Percentiles rank a stretch among this genome's conserved stretches.
These are phyloP conservation scores for Pichia sp. DNA, from an alignment of 1,139 yeast genomes.

Conservation along the genomic window DNA sequence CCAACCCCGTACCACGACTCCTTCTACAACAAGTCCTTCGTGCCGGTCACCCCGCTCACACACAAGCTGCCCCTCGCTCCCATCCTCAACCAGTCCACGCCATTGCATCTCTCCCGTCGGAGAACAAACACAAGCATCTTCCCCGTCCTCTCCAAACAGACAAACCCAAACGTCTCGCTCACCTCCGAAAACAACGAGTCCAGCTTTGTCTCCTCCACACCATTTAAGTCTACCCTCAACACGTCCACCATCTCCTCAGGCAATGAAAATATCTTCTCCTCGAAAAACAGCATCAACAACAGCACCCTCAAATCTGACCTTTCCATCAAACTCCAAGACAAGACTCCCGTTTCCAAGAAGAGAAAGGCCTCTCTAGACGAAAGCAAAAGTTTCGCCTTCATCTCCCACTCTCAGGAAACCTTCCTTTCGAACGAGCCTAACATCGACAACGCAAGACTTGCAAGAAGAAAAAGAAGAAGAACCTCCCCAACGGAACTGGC, in stretches of 20 bases:
- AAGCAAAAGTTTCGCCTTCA: constrained; percentile 70
- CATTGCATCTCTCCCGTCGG: neutral
- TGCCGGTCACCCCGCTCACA: constrained; percentile 11
- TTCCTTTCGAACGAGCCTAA: constrained; percentile 70
- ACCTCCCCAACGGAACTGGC: constrained; percentile 84
- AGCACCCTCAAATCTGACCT: neutral
- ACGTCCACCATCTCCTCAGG: neutral
- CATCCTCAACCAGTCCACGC: constrained; percentile 16
- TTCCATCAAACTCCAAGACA: neutral
- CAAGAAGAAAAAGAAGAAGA: constrained; percentile 91
- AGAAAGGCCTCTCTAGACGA: constrained; percentile 20
- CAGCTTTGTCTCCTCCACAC: constrained; percentile 10
- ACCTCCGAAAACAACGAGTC: neutral
- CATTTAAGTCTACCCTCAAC: constrained; percentile 2
- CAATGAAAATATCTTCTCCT: neutral
- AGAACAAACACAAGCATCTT: neutral
- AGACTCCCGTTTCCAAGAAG: neutral
- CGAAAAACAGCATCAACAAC: constrained; percentile 1
- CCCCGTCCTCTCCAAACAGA: neutral
- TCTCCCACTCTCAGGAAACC: constrained; percentile 85
- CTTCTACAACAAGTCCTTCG: constrained; percentile 4
- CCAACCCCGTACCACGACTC: constrained; percentile 10
- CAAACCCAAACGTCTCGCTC: neutral
- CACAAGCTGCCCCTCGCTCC: constrained; percentile 19
- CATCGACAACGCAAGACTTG: constrained; percentile 84